Percentiles rank a stretch among this genome's conserved stretches.
Evolutionary conservation across 2,329 filamentous ascomycete species (phyloP).

Genomic region (Colletotrichum costaricense): DNA sequence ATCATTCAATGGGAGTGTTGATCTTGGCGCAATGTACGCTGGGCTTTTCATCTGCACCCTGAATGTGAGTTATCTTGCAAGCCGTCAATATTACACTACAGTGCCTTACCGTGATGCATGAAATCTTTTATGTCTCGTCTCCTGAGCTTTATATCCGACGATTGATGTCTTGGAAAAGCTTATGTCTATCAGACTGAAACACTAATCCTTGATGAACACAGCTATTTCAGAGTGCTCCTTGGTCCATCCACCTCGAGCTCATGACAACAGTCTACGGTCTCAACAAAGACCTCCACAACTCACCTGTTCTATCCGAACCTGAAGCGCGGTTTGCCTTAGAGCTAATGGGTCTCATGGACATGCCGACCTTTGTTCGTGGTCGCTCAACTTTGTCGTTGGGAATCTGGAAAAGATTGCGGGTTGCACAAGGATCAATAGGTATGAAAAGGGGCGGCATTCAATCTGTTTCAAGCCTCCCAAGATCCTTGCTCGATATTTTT

Average conservation of each 20-base stretch:
- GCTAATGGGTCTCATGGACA: conserved; percentile 29
- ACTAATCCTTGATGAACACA: neutral
- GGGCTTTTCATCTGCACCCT: neutral
- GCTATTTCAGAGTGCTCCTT: neutral
- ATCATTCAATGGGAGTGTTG: neutral
- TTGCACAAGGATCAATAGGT: neutral
- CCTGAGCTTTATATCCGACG: no score
- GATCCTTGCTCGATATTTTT: conserved; percentile 40
- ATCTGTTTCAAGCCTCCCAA: conserved; percentile 40
- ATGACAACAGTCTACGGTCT: neutral
- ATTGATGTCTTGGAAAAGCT: no score
- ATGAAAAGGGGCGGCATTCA: conserved; percentile 37
- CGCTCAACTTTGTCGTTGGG: conserved; percentile 6
- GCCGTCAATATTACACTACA: no score
- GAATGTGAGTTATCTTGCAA: neutral
- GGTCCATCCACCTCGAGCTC: neutral
- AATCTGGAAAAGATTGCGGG: conserved; percentile 1
- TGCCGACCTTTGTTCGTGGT: conserved; percentile 23
- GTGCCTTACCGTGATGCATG: no score
- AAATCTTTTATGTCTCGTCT: no score
- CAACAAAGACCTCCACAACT: neutral
- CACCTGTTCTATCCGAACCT: neutral
- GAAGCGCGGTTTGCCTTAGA: conserved; percentile 10
- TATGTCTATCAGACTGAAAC: no score
- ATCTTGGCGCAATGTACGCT: neutral